Base-by-base conservation (phyloP, 345 rosid species). In the Lepidium africanum region DNA sequence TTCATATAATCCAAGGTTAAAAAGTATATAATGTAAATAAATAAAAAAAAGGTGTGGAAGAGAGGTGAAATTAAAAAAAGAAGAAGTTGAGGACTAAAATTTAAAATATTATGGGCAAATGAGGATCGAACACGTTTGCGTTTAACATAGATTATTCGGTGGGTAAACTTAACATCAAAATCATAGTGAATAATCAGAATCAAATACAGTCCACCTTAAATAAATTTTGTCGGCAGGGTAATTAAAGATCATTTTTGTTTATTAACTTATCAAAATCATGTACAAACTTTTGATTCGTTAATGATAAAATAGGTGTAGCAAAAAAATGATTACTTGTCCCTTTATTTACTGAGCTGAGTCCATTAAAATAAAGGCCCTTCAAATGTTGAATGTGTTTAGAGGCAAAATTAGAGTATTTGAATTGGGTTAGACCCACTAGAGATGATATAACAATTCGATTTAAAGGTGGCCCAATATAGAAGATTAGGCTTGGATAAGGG, bases 121-220 rank as follows among this genome's bases (percentile, higher is more conserved):
- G 17, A 45, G 53, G 23, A 32, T 21, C 7, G 30, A 33, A 62
- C 27, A 46, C 67, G 42, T 62, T 62, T 30, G 54, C 17, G 32
- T 45, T 61, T 30, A 10, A n/a, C 4, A 27, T 25, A 25, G 50
- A 59, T 41, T 16, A 21, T 62, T 46, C 27, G 67, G 54, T 43
- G 42, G 32, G 52, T 62, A 13, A 46, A 32, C 32, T 32, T 43
- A 62, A 62, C 67, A 62, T 62, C 67, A 62, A 62, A 62, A 45
- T 62, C 67, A 62, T 45, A 32, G 30, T 7, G 37, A 55, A 55
- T 53, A 13, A 54, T 54, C 5, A 54, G 41, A 16, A 16, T 55
- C 25, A 7, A 38, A 13, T 57, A 57, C 33, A 37, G 33, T 57
- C 62, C 62, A 57, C 46, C 46, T 19, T 19, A 38, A 37, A 57